Base-by-base conservation (phyloP, 306 rosid genomes). In the Cyclanthera cordifolia region DNA sequence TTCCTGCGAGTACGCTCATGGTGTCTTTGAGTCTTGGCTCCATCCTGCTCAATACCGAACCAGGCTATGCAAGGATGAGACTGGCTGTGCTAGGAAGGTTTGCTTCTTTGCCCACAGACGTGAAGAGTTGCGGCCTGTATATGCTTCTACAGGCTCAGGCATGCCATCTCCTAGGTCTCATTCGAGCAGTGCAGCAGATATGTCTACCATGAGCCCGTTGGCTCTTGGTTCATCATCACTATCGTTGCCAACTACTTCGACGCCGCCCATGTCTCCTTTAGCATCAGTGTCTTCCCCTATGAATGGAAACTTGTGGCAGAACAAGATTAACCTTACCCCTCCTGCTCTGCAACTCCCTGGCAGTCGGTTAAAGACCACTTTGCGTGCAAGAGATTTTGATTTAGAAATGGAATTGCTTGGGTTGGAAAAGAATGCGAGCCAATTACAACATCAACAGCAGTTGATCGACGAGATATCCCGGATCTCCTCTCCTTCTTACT, bases 1-100 rank as follows among this genome's bases (percentile, higher is more conserved):
- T 77, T 74, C 89, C 30, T 94, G 99, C 23, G 99, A 94, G 73
- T 94, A 94, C 54, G 97, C 99, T 5, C 99, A 94, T 53, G 99
- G 99, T 53, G 99, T 94, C 52, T 94, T 94, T 0, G 99, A 94
- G 85, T 94, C 99, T 5, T 94, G 99, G 99, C 96, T 94, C 21
- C 99, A 94, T 68, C 99, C 99, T 67, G 97, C 99, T 4, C 99
- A 94, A 49, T 94, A 94, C 78, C 73, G 99, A 67, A 94, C 99
- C 19, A 81, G 99, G 77, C 95, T 94, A 60, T 94, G 99, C 83
- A 94, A 94, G 82, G 99, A 94, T 17, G 99, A 94, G 85, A 90
- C 82, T 54, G 96, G 96, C 34, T 94, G 99, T 79, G 41, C 67
- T 0, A 85, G 99, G 69, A 94, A 94, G 80, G 99, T 94, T 21